phyloP scores from a whole-genome alignment of 2,329 filamentous ascomycete genomes.

The Penicillium occitanis region DNA sequence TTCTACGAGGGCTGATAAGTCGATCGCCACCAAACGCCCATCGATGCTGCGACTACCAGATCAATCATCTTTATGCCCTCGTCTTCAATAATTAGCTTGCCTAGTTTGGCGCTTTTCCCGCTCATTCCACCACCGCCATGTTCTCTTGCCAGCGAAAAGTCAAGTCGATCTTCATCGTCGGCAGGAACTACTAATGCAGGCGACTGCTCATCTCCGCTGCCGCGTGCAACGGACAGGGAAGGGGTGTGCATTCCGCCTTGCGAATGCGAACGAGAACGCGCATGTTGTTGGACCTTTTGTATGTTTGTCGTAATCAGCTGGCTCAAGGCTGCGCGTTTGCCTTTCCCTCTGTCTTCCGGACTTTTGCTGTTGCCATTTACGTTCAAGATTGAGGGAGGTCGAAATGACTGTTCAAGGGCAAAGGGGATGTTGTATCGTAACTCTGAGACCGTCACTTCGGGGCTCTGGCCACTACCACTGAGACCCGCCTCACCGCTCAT shows the following conservation, averaged over 20 bases:
- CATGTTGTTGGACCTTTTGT: constrained; percentile 21
- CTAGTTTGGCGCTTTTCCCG: constrained; percentile 86
- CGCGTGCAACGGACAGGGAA: constrained; percentile 23
- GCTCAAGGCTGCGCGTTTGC: constrained; percentile 28
- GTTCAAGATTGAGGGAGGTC: constrained; percentile 27
- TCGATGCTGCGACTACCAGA: constrained; percentile 82
- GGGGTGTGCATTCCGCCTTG: constrained; percentile 26
- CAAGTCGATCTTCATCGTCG: constrained; percentile 54
- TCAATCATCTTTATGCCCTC: constrained; percentile 96
- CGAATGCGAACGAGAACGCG: constrained; percentile 18
- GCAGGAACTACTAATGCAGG: constrained; percentile 21
- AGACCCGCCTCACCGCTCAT: constrained; percentile 22
- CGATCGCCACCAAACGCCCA: constrained; percentile 84
- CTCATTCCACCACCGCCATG: constrained; percentile 80
- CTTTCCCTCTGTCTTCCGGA: constrained; percentile 25
- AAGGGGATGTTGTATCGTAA: constrained; percentile 81
- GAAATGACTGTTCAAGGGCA: constrained; percentile 36
- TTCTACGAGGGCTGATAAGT: constrained; percentile 12
- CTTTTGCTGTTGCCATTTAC: constrained; percentile 16
- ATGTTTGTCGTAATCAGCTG: constrained; percentile 20
- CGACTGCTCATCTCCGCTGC: constrained; percentile 22
- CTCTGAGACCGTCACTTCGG: constrained; percentile 67
- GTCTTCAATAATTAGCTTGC: constrained; percentile 85
- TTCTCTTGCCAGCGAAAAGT: constrained; percentile 76
- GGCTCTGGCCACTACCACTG: constrained; percentile 13